A percentile compares a stretch with the other conserved stretches of the same genome.
Conservation (phyloP, 2,329 filamentous ascomycete species). For the Coleophoma eucalyptorum region DNA sequence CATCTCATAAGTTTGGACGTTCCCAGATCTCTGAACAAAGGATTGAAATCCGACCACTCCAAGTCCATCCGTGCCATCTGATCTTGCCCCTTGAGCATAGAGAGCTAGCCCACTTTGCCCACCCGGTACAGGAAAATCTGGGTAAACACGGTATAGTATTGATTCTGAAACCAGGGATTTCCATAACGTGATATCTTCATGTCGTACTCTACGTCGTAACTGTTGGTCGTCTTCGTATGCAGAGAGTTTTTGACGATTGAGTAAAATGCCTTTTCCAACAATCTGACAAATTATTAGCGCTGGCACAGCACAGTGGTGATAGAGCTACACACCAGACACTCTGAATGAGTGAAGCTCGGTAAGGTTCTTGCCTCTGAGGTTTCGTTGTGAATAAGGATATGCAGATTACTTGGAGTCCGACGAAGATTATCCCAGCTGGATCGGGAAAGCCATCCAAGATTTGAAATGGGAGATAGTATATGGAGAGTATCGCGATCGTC, state of each 20-base stretch:
- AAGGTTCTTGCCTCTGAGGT: not conserved
- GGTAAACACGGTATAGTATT: conserved; percentile 2
- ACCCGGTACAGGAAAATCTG: conserved; percentile 1
- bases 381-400: not conserved
- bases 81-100: conserved; percentile 1
- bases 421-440: conserved; percentile 1
- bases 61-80: not conserved
- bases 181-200: conserved; percentile 1
- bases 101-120: conserved; percentile 3
- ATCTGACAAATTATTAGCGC: not conserved
- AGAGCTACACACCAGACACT: not conserved
- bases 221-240: not conserved
- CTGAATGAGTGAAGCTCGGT: not conserved
- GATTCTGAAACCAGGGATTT: not conserved
- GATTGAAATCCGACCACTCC: conserved; percentile 2
- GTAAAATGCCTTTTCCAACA: conserved; percentile 3
- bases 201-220: not conserved
- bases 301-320: not conserved
- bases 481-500: not conserved
- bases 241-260: not conserved
- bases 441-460: not conserved
- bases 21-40: conserved; percentile 2
- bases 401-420: not conserved
- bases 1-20: conserved; percentile 4
- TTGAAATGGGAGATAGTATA: not conserved